These are phyloP conservation scores for Tulasnella sp. DNA, from an alignment of 768 basidiomycete genomes.

Conservation along the genomic window DNA sequence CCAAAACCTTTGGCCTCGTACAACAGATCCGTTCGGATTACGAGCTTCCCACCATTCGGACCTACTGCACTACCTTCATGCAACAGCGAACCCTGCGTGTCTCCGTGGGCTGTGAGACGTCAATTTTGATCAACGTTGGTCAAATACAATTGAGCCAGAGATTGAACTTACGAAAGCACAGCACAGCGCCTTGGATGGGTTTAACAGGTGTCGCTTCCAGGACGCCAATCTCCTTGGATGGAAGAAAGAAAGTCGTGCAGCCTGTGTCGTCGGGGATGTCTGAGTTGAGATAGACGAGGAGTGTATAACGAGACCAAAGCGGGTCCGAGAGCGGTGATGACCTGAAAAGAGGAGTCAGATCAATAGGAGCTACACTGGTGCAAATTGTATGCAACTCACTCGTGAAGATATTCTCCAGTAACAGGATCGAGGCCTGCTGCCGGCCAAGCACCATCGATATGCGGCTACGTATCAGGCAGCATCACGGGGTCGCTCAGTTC, in stretches of 20 bases:
- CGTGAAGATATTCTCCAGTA: slow-evolving; percentile 40
- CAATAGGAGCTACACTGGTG: no score
- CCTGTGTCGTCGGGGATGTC: slow-evolving; percentile 34
- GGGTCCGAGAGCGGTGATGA: slow-evolving; percentile 13
- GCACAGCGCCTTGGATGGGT: slow-evolving; percentile 39
- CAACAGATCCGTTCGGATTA: no score
- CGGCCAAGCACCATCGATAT: slow-evolving; percentile 49
- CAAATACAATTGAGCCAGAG: no score
- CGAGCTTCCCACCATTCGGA: no score
- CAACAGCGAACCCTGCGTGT: no score
- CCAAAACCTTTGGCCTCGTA: no score
- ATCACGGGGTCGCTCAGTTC: slow-evolving; percentile 15
- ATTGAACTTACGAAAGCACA: slow-evolving; percentile 41
- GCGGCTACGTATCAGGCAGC: slow-evolving; percentile 41
- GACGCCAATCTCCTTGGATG: slow-evolving; percentile 33
- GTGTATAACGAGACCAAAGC: slow-evolving; percentile 39
- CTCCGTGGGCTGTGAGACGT: no score
- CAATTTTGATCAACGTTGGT: no score
- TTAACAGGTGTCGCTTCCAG: slow-evolving; percentile 41
- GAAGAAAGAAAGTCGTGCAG: slow-evolving; percentile 47
- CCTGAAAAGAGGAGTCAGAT: no score
- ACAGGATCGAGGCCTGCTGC: slow-evolving; percentile 35
- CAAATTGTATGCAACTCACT: slow-evolving; percentile 30
- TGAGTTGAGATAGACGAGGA: slow-evolving; percentile 43
- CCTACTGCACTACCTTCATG: no score